Evolutionary conservation across 768 basidiomycete genomes (phyloP).

Genomic region (Lentinula boryana): DNA sequence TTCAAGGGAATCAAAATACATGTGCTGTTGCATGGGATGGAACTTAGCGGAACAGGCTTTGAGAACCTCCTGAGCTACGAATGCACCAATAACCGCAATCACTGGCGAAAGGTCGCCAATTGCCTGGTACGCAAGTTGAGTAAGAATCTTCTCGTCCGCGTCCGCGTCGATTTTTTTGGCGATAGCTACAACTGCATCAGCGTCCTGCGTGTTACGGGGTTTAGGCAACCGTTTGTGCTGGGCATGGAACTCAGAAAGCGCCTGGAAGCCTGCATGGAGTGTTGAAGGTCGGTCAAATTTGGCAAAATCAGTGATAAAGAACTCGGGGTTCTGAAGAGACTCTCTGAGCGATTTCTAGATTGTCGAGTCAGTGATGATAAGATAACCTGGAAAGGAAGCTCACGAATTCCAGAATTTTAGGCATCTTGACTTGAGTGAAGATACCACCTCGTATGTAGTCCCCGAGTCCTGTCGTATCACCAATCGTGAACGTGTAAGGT

Average conservation of each 20-base stretch:
- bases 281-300: slow-evolving; percentile 92
- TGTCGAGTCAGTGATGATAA: not conserved
- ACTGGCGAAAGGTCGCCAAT: slow-evolving; percentile 86
- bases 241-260: slow-evolving; percentile 71
- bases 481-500: slow-evolving; percentile 95
- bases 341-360: slow-evolving; percentile 88
- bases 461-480: slow-evolving; percentile 76
- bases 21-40: slow-evolving; percentile 89
- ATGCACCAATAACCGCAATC: slow-evolving; percentile 91
- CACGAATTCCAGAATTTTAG: slow-evolving; percentile 91
- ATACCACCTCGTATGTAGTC: slow-evolving; percentile 86
- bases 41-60: slow-evolving; percentile 98
- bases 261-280: slow-evolving; percentile 93
- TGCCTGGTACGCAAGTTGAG: slow-evolving; percentile 88
- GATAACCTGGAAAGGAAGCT: slow-evolving; percentile 23
- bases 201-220: slow-evolving; percentile 80
- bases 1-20: slow-evolving; percentile 98
- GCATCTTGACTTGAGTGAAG: slow-evolving; percentile 99
- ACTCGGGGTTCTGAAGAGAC: slow-evolving; percentile 75
- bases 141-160: slow-evolving; percentile 73
- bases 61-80: slow-evolving; percentile 95
- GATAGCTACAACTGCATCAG: slow-evolving; percentile 58
- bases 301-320: slow-evolving; percentile 93
- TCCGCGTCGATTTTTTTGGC: slow-evolving; percentile 77
- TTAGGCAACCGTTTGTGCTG: slow-evolving; percentile 67